Percentiles rank a stretch among this genome's conserved stretches.
phyloP scores from a whole-genome alignment of 164 flowering plant genomes.

The Cinnamomum chago region DNA sequence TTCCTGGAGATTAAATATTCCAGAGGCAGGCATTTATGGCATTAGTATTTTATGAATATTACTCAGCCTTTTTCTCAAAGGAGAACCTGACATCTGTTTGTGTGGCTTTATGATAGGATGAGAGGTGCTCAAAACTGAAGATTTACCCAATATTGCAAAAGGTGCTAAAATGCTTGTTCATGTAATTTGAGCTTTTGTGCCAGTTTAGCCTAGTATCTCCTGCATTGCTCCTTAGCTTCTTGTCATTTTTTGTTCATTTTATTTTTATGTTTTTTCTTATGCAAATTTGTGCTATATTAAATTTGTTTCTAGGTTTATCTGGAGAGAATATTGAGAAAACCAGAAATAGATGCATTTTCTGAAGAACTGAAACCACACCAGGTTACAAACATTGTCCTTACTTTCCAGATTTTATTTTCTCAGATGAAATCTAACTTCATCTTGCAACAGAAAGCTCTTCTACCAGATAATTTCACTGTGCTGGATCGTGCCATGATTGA shows the following conservation, averaged over 20 bases:
- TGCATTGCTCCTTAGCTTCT: neutral
- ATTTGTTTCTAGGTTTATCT: constrained; percentile 65
- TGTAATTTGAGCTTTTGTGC: no score
- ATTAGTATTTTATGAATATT: neutral
- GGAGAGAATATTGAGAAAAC: constrained; percentile 95
- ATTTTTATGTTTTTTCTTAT: neutral
- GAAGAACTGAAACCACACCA: constrained; percentile 92
- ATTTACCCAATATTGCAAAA: constrained; percentile 93
- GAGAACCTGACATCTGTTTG: neutral
- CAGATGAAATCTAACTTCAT: constrained; percentile 5
- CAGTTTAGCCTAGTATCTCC: no score
- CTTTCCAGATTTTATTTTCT: constrained; percentile 1
- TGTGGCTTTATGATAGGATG: constrained; percentile 59
- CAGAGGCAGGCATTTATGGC: neutral
- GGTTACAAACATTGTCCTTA: constrained; percentile 32
- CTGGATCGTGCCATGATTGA: constrained; percentile 99
- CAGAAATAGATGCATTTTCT: constrained; percentile 98
- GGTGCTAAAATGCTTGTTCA: constrained; percentile 33
- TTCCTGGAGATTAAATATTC: neutral
- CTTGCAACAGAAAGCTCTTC: constrained; percentile 72
- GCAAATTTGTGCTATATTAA: constrained; percentile 1
- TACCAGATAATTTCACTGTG: constrained; percentile 95
- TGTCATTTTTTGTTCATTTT: neutral
- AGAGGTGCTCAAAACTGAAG: constrained; percentile 91
- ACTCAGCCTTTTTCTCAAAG: neutral